Evolutionary conservation across 106 monocot species (phyloP).

Genomic region (Apostasia shenzhenica): DNA sequence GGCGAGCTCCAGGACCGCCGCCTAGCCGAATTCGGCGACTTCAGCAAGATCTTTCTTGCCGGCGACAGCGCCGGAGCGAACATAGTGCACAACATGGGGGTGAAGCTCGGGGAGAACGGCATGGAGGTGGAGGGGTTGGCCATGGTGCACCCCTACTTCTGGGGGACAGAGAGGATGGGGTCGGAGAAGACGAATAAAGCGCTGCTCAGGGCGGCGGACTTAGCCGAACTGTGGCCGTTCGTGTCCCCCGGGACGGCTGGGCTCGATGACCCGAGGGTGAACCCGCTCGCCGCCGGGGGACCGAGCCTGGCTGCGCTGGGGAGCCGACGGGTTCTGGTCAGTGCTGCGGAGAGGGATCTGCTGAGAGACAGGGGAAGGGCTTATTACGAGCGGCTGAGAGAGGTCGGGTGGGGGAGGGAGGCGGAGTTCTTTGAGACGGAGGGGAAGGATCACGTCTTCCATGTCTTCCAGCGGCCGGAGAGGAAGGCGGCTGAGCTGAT

Average conservation of each 20-base stretch:
- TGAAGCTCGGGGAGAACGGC: constrained; percentile 8
- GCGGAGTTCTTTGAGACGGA: constrained; percentile 4
- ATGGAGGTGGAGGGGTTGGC: constrained; percentile 12
- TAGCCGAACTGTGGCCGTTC: constrained; percentile 11
- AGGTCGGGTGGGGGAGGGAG: constrained; percentile 10
- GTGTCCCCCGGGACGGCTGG: constrained; percentile 14
- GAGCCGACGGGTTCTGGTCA: constrained; percentile 7
- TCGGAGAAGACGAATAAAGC: neutral
- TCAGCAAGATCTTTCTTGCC: constrained; percentile 13
- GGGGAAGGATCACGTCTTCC: constrained; percentile 23
- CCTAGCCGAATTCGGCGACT: constrained; percentile 10
- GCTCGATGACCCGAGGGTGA: constrained; percentile 12
- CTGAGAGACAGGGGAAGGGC: constrained; percentile 19
- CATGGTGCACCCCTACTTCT: constrained; percentile 23
- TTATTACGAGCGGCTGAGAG: constrained; percentile 18
- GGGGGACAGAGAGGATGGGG: neutral
- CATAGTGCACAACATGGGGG: constrained; percentile 17
- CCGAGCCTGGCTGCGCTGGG: constrained; percentile 6
- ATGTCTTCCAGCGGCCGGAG: constrained; percentile 6
- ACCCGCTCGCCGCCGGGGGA: constrained; percentile 8
- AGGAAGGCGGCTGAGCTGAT: neutral
- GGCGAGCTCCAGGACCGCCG: neutral
- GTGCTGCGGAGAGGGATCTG: constrained; percentile 21
- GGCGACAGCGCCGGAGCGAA: constrained; percentile 25
- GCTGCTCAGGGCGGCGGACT: neutral